Conservation (phyloP, 805 yeast species). For the Grigorovia jiainica region DNA sequence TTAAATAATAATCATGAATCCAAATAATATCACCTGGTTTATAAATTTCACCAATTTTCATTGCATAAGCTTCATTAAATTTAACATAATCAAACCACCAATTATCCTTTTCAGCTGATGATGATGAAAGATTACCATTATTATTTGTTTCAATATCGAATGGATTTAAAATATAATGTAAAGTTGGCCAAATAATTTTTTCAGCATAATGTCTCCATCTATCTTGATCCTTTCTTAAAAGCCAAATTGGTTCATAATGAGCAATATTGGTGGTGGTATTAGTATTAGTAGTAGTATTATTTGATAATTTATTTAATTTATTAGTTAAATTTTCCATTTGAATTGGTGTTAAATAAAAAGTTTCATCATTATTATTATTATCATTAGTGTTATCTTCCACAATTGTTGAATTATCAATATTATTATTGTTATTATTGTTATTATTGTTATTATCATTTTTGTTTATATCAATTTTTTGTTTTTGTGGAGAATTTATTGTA, state of each 20-base stretch:
- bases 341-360: constrained; percentile 45
- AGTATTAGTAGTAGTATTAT: constrained; percentile 19
- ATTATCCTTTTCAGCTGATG: constrained; percentile 38
- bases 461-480: neutral
- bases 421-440: neutral
- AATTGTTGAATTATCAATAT: constrained; percentile 3
- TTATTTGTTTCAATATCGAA: constrained; percentile 30
- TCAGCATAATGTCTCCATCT: constrained; percentile 90
- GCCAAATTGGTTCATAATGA: constrained; percentile 66
- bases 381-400: constrained; percentile 3
- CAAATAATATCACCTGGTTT: constrained; percentile 85
- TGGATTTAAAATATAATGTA: constrained; percentile 83
- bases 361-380: constrained; percentile 25
- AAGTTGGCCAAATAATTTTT: constrained; percentile 84
- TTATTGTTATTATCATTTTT: neutral
- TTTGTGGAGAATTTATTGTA: neutral
- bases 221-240: constrained; percentile 64
- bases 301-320: constrained; percentile 25
- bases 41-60: constrained; percentile 62
- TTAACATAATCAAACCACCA: constrained; percentile 88
- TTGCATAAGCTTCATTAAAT: constrained; percentile 84
- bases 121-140: constrained; percentile 26
- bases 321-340: constrained; percentile 38
- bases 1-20: constrained; percentile 84
- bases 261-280: neutral